A percentile compares a stretch with the other conserved stretches of the same genome.
These are phyloP conservation scores for Erodium texanum DNA, from an alignment of 441 rosid genomes.

Conservation along the genomic window DNA sequence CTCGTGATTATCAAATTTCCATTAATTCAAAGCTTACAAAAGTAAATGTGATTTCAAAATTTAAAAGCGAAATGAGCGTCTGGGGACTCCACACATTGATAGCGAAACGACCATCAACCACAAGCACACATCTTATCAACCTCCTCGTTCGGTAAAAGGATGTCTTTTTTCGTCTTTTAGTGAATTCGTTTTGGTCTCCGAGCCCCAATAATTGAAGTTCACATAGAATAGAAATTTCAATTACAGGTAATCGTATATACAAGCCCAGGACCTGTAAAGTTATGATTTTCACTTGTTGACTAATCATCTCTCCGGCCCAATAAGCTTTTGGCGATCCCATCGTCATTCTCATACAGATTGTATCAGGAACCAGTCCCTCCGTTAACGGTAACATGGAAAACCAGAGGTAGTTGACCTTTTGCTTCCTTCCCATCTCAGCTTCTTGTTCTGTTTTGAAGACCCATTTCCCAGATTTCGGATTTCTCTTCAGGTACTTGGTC, in stretches of 20 bases:
- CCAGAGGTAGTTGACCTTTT: neutral
- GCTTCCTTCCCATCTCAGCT: neutral
- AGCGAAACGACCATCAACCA: too few species aligned
- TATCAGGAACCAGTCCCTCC: too few species aligned
- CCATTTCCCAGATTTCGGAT: conserved; percentile 1
- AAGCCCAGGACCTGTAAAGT: neutral
- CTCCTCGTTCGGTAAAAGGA: neutral
- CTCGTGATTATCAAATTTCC: too few species aligned
- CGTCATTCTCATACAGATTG: neutral
- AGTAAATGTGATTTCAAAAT: too few species aligned
- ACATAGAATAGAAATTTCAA: neutral
- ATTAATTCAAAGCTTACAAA: too few species aligned
- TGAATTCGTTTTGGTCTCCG: neutral
- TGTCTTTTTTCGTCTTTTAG: neutral
- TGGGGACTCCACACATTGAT: neutral
- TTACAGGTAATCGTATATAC: neutral
- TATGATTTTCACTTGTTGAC: neutral
- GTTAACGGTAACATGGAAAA: neutral
- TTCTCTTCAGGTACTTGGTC: neutral
- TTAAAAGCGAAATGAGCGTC: neutral
- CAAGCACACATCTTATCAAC: neutral
- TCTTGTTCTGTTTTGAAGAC: neutral
- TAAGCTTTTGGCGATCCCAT: neutral
- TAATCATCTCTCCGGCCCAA: neutral
- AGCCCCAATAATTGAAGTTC: neutral